These are phyloP conservation scores for Pistacia integerrima DNA, from an alignment of 345 rosid species.

Conservation along the genomic window DNA sequence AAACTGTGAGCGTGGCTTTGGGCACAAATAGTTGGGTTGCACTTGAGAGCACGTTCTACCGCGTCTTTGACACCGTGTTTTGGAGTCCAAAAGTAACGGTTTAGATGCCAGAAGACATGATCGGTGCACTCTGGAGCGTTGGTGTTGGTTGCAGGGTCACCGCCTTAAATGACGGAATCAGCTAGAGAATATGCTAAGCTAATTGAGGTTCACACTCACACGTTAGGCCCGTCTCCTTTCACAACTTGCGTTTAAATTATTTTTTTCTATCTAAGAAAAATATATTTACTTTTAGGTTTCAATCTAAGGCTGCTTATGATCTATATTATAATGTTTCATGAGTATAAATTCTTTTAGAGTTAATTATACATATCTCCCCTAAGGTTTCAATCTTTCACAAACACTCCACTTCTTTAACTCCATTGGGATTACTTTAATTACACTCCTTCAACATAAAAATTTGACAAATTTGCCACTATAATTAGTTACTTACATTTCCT, in stretches of 20 bases:
- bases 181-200: background rate
- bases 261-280: too few species aligned
- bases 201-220: background rate
- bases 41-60: background rate
- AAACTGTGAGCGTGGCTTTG: background rate
- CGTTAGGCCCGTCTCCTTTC: background rate
- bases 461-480: too few species aligned
- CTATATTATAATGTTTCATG: too few species aligned
- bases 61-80: constrained; percentile 19
- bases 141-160: constrained; percentile 23
- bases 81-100: constrained; percentile 8
- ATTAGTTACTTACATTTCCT: too few species aligned
- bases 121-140: constrained; percentile 33
- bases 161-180: constrained; percentile 39
- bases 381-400: too few species aligned
- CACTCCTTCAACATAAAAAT: too few species aligned
- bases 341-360: too few species aligned
- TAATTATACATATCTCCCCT: too few species aligned
- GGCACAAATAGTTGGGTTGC: background rate
- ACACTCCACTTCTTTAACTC: too few species aligned
- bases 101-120: background rate
- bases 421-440: too few species aligned
- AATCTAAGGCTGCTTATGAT: too few species aligned
- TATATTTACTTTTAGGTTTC: too few species aligned
- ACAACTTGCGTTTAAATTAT: background rate